Evolutionary conservation across 768 basidiomycete species (phyloP), one percentile per base, ranked within the genome.

Genomic region (Leccinellum rugosiceps): DNA sequence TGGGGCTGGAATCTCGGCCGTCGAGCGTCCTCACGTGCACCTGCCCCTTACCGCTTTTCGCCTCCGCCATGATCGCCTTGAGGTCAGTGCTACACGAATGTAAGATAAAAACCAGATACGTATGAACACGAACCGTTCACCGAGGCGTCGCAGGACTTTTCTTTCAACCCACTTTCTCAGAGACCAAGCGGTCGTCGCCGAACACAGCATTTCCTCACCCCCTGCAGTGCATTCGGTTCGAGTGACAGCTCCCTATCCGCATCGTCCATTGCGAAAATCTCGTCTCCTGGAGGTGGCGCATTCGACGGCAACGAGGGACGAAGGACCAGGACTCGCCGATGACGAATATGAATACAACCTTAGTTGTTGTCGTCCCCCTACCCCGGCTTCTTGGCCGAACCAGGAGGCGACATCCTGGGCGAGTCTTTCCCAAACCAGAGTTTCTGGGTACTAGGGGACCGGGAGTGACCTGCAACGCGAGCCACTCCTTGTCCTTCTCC

Each of bases 221-320:
- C 55, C 48, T 64, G 64, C 23, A 61, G 50, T n/a, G n/a, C n/a
- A n/a, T n/a, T n/a, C n/a, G n/a, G n/a, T 13, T 62, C 67, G 17
- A 74, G 60, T 3, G 71, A 49, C 7, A 71, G 72, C 2, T 73
- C 66, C 9, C 65, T 61, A n/a, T 84, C 85, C 4, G 79, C 72
- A 51, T 90, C 90, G 65, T 95, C 94, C 92, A 95, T 94, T 7
- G 76, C 67, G 65, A 96, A 94, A 30, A 94, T 78, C 51, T 91
- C 93, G 56, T 92, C 85, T 3, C 81, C 77, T 0, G 7, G 69
- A 10, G 65, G 43, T 11, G 50, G 31, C 7, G 13, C 32, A 32
- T 26, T 50, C 13, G 48, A 23, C 6, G 44, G 26, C 49, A 19
- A 11, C 19, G 64, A 54, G 21, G 57, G 73, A 64, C 26, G 64